Conservation (phyloP, 495 filamentous ascomycete genomes). For the Neurospora terricola region DNA sequence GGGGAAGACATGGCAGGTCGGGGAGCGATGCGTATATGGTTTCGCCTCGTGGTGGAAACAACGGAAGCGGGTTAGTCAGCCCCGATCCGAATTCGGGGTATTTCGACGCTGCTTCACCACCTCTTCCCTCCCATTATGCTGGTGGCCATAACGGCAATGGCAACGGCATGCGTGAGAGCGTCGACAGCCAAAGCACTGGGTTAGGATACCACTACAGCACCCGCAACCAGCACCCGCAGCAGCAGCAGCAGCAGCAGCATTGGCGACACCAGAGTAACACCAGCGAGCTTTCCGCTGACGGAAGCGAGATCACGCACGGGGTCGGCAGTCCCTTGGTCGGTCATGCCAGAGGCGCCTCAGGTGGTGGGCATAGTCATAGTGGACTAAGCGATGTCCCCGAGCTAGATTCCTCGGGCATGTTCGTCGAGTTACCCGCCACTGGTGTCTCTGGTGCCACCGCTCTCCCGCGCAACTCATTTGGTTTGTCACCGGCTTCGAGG, state of each 20-base stretch:
- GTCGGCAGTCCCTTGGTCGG: slow-evolving; percentile 3
- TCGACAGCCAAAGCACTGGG: slow-evolving; percentile 18
- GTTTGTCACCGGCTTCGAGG: not conserved
- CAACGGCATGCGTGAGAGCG: slow-evolving; percentile 16
- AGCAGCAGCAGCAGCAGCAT: too few relatives aligned
- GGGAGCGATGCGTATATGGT: slow-evolving; percentile 11
- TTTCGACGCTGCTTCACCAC: slow-evolving; percentile 16
- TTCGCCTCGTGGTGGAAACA: slow-evolving; percentile 10
- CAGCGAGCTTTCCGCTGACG: slow-evolving; percentile 29
- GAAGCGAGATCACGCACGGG: slow-evolving; percentile 18
- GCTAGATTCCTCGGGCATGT: slow-evolving; percentile 14
- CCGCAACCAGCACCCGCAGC: not conserved
- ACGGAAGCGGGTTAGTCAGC: slow-evolving; percentile 18
- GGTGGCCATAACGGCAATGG: too few relatives aligned
- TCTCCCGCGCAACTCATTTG: not conserved
- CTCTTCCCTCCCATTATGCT: too few relatives aligned
- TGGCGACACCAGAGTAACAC: slow-evolving; percentile 27
- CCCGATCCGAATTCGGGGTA: slow-evolving; percentile 21
- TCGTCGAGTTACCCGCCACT: slow-evolving; percentile 11
- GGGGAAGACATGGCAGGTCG: slow-evolving; percentile 9
- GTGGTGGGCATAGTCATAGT: not conserved
- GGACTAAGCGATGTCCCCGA: slow-evolving; percentile 10
- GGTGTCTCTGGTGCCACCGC: too few relatives aligned
- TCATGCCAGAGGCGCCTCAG: not conserved
- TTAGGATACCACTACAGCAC: slow-evolving; percentile 6